These are phyloP conservation scores for Albophoma yamanashiensis DNA, from an alignment of 2,329 filamentous ascomycete species.

Conservation along the genomic window DNA sequence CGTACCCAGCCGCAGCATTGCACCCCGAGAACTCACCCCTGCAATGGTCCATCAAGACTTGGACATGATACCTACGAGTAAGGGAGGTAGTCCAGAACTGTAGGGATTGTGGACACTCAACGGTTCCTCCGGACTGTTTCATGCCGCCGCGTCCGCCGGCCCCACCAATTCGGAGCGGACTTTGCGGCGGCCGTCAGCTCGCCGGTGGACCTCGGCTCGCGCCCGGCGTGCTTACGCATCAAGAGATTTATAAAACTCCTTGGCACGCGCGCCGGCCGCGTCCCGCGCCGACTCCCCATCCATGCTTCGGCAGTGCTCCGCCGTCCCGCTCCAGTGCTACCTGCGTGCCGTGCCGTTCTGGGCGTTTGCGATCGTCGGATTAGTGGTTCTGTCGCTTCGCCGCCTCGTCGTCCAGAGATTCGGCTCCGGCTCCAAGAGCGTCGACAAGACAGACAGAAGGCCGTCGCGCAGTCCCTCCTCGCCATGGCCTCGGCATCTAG, in stretches of 20 bases:
- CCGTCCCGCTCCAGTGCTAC: not conserved
- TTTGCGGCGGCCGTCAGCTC: not conserved
- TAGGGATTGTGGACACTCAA: not conserved
- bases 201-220: not conserved
- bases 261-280: not conserved
- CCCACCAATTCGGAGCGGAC: not conserved
- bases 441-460: not conserved
- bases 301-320: not conserved
- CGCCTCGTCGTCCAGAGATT: not conserved
- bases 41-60: too few species aligned
- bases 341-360: not conserved
- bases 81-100: too few species aligned
- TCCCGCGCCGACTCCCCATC: not conserved
- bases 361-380: not conserved
- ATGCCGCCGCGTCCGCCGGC: not conserved
- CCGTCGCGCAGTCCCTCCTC: not conserved
- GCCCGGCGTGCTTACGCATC: not conserved
- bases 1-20: not conserved
- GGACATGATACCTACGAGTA: too few species aligned
- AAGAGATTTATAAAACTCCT: not conserved
- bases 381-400: not conserved
- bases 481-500: constrained; percentile 19
- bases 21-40: not conserved
- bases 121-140: not conserved
- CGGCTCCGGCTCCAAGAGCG: not conserved